These are phyloP conservation scores for Puya raimondii DNA, from an alignment of 176 grass and related monocot species.

Conservation along the genomic window DNA sequence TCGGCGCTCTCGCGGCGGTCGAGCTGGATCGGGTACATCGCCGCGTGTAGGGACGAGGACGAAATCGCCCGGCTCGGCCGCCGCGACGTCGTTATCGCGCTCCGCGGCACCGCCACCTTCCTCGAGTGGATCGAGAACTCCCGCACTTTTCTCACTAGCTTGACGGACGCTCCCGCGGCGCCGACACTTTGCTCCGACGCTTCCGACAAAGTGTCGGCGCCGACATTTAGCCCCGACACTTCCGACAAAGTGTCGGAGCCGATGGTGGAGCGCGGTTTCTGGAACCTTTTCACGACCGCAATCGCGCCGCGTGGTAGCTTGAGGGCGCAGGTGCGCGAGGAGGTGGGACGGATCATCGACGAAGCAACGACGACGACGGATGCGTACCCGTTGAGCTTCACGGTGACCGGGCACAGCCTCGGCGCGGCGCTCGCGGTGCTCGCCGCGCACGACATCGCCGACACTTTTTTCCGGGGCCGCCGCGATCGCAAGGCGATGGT, in stretches of 20 bases:
- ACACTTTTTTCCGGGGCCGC: not conserved
- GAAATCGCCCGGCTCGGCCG: conserved; percentile 44
- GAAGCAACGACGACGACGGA: conserved; percentile 13
- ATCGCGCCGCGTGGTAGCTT: conserved; percentile 17
- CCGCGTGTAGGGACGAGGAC: conserved; percentile 34
- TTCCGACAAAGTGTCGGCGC: too few species aligned
- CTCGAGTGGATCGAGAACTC: conserved; percentile 45
- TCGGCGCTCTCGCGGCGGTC: conserved; percentile 16
- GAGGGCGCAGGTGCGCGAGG: conserved; percentile 31
- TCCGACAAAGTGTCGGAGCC: not conserved
- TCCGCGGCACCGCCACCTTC: conserved; percentile 33
- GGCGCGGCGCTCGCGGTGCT: conserved; percentile 46
- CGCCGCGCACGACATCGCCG: conserved; percentile 37
- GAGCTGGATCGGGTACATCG: conserved; percentile 49
- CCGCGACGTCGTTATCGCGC: conserved; percentile 38
- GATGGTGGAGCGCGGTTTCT: conserved; percentile 42
- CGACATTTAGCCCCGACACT: too few species aligned
- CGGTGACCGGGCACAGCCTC: conserved; percentile 48
- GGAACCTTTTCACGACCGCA: conserved; percentile 39
- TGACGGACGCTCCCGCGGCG: too few species aligned
- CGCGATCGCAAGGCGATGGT: not conserved
- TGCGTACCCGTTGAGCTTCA: conserved; percentile 33
- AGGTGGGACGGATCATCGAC: conserved; percentile 21
- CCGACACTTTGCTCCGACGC: too few species aligned
- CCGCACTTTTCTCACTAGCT: conserved; percentile 22